These are phyloP conservation scores for Lentinula detonsa DNA, from an alignment of 768 basidiomycete genomes.

Conservation along the genomic window DNA sequence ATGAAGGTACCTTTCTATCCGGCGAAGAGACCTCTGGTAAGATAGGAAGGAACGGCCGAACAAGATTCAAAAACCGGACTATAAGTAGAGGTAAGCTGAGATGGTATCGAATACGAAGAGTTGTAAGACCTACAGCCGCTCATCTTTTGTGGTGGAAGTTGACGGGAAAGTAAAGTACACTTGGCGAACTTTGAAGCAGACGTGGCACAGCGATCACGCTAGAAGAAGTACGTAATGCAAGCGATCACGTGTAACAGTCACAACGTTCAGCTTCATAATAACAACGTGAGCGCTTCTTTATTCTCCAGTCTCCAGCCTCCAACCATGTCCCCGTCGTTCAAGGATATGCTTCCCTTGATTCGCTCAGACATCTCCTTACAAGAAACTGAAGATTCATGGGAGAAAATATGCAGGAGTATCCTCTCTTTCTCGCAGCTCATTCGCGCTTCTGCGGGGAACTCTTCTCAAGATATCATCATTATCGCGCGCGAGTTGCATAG, in stretches of 20 bases:
- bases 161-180: constrained; percentile 8
- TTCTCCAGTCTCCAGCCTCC: not conserved
- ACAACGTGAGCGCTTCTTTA: not conserved
- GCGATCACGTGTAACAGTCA: not conserved
- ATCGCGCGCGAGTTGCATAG: constrained; percentile 46
- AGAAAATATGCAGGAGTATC: constrained; percentile 51
- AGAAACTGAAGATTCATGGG: constrained; percentile 83
- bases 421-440: constrained; percentile 39
- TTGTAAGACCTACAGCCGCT: constrained; percentile 62
- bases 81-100: constrained; percentile 6
- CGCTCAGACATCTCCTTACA: constrained; percentile 28
- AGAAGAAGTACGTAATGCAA: not conserved
- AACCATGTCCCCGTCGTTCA: not conserved
- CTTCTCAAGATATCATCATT: constrained; percentile 43
- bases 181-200: not conserved
- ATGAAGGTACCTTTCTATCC: constrained; percentile 77
- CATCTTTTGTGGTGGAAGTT: constrained; percentile 42
- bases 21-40: constrained; percentile 97
- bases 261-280: too few relatives aligned
- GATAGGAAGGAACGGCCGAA: constrained; percentile 95
- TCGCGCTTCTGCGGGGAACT: constrained; percentile 46
- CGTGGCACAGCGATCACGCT: not conserved
- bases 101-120: not conserved
- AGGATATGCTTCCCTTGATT: not conserved
- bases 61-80: constrained; percentile 98